A percentile compares a stretch with the other conserved stretches of the same genome.
These are phyloP conservation scores for Colletotrichum euphorbiae DNA, from an alignment of 2,329 filamentous ascomycete species.

Conservation along the genomic window DNA sequence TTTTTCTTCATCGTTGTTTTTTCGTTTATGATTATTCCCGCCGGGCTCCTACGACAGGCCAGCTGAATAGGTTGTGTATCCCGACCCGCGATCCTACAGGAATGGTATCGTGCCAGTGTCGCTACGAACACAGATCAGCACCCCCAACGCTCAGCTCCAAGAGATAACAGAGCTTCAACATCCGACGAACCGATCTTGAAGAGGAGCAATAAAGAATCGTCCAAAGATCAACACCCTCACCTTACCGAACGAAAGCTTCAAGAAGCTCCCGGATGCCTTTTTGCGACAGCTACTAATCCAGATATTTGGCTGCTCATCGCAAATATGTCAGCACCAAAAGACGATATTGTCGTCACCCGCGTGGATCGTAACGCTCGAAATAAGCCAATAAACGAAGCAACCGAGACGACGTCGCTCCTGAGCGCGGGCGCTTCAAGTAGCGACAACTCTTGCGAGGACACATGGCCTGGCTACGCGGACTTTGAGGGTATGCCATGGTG, in stretches of 20 bases:
- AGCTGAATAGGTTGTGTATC: conserved; percentile 1
- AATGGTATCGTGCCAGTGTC: conserved; percentile 31
- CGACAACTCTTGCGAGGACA: conserved; percentile 42
- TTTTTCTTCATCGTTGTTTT: not conserved
- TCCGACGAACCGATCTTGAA: not conserved
- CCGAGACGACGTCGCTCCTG: conserved; percentile 56
- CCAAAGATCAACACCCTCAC: not conserved
- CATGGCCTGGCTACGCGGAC: conserved; percentile 66
- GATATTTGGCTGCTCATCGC: not conserved
- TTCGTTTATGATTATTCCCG: conserved; percentile 7
- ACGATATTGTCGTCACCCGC: conserved; percentile 35
- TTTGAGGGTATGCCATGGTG: conserved; percentile 73
- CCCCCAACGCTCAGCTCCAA: conserved; percentile 3
- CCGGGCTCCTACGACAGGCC: not conserved
- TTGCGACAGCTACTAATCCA: conserved; percentile 6
- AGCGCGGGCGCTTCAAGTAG: conserved; percentile 43
- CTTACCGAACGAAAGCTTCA: not conserved
- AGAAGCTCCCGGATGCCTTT: not conserved
- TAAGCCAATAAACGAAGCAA: conserved; percentile 36
- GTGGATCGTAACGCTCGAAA: conserved; percentile 26
- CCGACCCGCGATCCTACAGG: conserved; percentile 27
- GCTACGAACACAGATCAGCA: conserved; percentile 5
- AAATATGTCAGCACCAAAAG: conserved; percentile 33
- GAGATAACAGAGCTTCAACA: conserved; percentile 20
- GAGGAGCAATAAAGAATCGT: not conserved